Base-by-base conservation (phyloP, 2,329 filamentous ascomycete species). In the Emmonsia crescens region DNA sequence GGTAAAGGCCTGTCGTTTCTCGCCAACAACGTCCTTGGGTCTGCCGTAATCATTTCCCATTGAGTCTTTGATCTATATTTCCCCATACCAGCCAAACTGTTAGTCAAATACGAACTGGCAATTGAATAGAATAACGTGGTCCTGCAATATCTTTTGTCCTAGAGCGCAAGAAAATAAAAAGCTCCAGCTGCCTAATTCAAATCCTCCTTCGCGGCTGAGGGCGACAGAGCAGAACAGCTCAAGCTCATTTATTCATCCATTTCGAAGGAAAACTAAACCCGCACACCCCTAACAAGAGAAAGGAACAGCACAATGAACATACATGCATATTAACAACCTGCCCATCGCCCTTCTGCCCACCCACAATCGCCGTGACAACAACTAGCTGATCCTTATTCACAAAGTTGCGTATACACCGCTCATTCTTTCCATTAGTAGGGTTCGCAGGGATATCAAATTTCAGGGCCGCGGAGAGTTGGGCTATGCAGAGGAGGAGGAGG, bases 351-450 rank as follows among this genome's bases (percentile, higher is more conserved):
- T 88, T 89, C 67, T 79, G 79, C n/a, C 94, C 94, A 73, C 87
- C 85, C 61, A 96, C 83, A 63, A 86, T 96, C 61, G 92, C 89
- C 62, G 93, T 97, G 60, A 99, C 93, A 40, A 97, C 93, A 49
- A 99, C 94, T 67, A 99, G 80, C 66, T 94, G 96, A 73, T 96
- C 91, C 77, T 86, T 89, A 64, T 85, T 83, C 67, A 96, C 92
- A 76, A 96, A 99, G 80, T 99, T 99, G 75, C 93, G 86, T 76
- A 99, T 89, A 80, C 94, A 99, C 79, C 93, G 85, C 78, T 93
- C 89, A 72, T 87, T 84, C 71, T 82, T 85, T 54, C 76, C 75
- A 64, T 80, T 80, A 69, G 87, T 85, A 74, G 83, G 80, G 62
- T 78, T 76, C 52, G 91, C 90, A 70, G 84, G 78, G 64, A 99